Conservation (phyloP, 2,329 filamentous ascomycete species). For the Drechmeria coniospora region DNA sequence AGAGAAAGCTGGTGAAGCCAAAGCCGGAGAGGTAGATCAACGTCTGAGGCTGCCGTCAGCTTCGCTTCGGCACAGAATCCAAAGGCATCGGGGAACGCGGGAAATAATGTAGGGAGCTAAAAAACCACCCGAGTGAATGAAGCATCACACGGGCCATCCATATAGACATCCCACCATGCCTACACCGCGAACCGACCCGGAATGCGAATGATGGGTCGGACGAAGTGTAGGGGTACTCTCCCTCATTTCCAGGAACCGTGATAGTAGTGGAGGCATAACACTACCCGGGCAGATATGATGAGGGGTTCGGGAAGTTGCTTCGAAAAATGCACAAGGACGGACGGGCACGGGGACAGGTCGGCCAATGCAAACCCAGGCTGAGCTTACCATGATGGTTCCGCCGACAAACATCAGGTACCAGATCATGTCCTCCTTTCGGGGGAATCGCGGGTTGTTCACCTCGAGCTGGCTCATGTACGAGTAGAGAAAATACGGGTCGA, state of each 20-base stretch:
- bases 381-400: slow-evolving; percentile 62
- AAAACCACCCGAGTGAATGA: slow-evolving; percentile 44
- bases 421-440: slow-evolving; percentile 61
- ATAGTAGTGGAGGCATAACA: slow-evolving; percentile 49
- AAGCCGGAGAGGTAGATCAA: slow-evolving; percentile 18
- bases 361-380: slow-evolving; percentile 7
- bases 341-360: slow-evolving; percentile 6
- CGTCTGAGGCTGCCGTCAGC: slow-evolving; percentile 10
- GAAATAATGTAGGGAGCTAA: slow-evolving; percentile 44
- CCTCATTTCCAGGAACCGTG: slow-evolving; percentile 75
- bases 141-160: slow-evolving; percentile 51
- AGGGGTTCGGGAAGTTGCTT: slow-evolving; percentile 29
- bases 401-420: slow-evolving; percentile 66
- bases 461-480: slow-evolving; percentile 65
- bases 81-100: slow-evolving; percentile 5
- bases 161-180: slow-evolving; percentile 64
- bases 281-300: slow-evolving; percentile 72
- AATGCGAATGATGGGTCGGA: slow-evolving; percentile 53
- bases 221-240: slow-evolving; percentile 57
- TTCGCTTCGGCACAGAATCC: slow-evolving; percentile 1
- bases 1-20: slow-evolving; percentile 30
- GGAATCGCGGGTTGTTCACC: slow-evolving; percentile 53
- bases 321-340: slow-evolving; percentile 5
- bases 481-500: slow-evolving; percentile 65
- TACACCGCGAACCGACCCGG: slow-evolving; percentile 48